These are phyloP conservation scores for Dichotomopilus funicola DNA, from an alignment of 2,329 filamentous ascomycete species.

Conservation along the genomic window DNA sequence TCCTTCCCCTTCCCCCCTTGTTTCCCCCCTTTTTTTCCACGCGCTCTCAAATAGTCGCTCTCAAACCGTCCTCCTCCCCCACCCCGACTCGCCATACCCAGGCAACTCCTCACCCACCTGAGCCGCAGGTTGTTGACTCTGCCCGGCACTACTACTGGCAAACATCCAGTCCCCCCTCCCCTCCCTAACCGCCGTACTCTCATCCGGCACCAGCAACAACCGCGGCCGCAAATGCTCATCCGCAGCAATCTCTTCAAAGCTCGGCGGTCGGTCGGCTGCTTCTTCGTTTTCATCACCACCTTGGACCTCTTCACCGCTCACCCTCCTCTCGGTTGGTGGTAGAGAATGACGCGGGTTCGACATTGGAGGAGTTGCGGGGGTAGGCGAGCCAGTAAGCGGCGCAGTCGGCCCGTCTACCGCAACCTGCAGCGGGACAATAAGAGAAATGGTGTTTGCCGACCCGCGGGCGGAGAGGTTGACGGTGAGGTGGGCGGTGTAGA, in stretches of 20 bases:
- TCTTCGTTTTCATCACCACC: not conserved
- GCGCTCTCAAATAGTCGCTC: not conserved
- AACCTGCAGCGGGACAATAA: conserved; percentile 46
- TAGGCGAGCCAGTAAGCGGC: no score
- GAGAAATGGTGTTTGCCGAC: conserved; percentile 34
- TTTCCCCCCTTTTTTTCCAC: no score
- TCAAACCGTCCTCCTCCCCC: conserved; percentile 6
- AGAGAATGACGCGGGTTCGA: no score
- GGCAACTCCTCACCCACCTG: conserved; percentile 25
- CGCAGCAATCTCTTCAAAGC: conserved; percentile 44
- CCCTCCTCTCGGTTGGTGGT: no score
- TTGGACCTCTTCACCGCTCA: conserved; percentile 5
- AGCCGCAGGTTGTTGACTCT: no score
- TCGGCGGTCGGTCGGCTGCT: conserved; percentile 34
- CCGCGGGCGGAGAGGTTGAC: conserved; percentile 34
- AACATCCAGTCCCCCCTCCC: conserved; percentile 5
- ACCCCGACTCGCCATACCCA: conserved; percentile 21
- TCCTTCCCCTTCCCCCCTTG: not conserved
- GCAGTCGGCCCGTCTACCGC: conserved; percentile 33
- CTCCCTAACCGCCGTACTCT: not conserved
- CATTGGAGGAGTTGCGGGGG: no score
- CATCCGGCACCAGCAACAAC: conserved; percentile 32
- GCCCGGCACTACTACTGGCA: not conserved
- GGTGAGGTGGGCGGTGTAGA: conserved; percentile 45
- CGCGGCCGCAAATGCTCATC: conserved; percentile 40